A percentile compares a stretch with the other conserved stretches of the same genome.
These are phyloP conservation scores for Ustulina deusta DNA, from an alignment of 2,329 filamentous ascomycete genomes.

Conservation along the genomic window DNA sequence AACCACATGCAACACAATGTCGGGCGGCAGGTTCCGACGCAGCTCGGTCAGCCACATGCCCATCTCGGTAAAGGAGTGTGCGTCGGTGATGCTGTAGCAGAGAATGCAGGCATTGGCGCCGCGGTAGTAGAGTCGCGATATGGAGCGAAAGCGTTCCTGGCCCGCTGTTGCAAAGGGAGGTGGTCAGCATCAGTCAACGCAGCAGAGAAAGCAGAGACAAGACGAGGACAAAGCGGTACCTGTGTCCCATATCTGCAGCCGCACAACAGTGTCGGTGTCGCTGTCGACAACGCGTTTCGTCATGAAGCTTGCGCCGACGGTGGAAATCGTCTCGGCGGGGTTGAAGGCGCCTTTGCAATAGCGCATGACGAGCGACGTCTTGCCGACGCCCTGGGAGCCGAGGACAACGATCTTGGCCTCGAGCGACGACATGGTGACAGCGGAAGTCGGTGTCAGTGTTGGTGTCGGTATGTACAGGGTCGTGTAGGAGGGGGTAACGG, in stretches of 20 bases:
- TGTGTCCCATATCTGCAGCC: conserved; percentile 97
- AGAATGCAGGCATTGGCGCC: conserved; percentile 94
- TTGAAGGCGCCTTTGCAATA: conserved; percentile 80
- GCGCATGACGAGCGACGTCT: conserved; percentile 81
- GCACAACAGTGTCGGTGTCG: conserved; percentile 86
- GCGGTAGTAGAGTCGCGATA: conserved; percentile 95
- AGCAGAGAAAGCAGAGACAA: neutral
- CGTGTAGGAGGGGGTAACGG: neutral
- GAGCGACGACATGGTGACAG: conserved; percentile 66
- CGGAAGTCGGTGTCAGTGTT: neutral
- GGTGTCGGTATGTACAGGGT: conserved; percentile 1
- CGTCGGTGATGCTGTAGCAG: conserved; percentile 93
- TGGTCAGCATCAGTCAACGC: conserved; percentile 32
- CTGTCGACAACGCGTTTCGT: conserved; percentile 84
- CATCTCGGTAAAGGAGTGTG: conserved; percentile 89
- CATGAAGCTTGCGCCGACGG: conserved; percentile 84
- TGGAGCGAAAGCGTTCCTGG: conserved; percentile 94
- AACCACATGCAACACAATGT: conserved; percentile 92
- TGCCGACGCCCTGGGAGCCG: conserved; percentile 82
- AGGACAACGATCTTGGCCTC: conserved; percentile 87
- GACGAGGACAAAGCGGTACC: conserved; percentile 57
- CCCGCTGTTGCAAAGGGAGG: conserved; percentile 65
- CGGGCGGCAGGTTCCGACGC: conserved; percentile 78
- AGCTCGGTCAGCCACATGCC: conserved; percentile 90
- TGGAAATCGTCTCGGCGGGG: conserved; percentile 73